Evolutionary conservation across 2,329 filamentous ascomycete genomes (phyloP).

Genomic region (Knufia petricola): DNA sequence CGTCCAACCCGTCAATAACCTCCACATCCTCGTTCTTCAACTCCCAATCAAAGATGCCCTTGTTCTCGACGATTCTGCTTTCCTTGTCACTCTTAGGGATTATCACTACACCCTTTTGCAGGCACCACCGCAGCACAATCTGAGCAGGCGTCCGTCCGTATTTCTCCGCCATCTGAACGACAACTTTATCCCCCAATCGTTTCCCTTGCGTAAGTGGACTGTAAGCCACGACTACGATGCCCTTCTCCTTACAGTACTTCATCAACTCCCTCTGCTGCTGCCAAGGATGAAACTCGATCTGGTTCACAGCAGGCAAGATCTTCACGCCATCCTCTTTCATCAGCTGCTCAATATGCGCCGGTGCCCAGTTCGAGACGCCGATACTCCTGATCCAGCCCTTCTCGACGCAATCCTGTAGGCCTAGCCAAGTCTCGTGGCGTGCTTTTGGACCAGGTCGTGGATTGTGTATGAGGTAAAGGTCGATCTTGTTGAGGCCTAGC

Average conservation of each 20-base stretch:
- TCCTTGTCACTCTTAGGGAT: slow-evolving; percentile 17
- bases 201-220: slow-evolving; percentile 21
- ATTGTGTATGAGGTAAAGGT: slow-evolving; percentile 61
- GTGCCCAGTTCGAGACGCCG: slow-evolving; percentile 16
- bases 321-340: slow-evolving; percentile 13
- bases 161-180: slow-evolving; percentile 21
- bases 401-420: slow-evolving; percentile 43
- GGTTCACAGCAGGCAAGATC: slow-evolving; percentile 22
- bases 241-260: slow-evolving; percentile 16
- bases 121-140: slow-evolving; percentile 26
- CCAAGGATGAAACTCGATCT: slow-evolving; percentile 24
- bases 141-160: slow-evolving; percentile 21
- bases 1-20: slow-evolving; percentile 51
- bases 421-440: slow-evolving; percentile 55
- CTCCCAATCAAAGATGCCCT: slow-evolving; percentile 14
- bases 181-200: slow-evolving; percentile 18
- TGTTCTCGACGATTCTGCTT: slow-evolving; percentile 14
- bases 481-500: slow-evolving; percentile 67
- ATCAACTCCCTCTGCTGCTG: slow-evolving; percentile 20
- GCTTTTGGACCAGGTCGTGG: slow-evolving; percentile 45
- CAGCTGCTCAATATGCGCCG: slow-evolving; percentile 16
- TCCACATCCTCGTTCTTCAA: slow-evolving; percentile 41
- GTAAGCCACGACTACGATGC: slow-evolving; percentile 21
- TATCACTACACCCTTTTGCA: slow-evolving; percentile 17
- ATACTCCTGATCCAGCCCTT: slow-evolving; percentile 15